phyloP scores from a whole-genome alignment of 2,329 filamentous ascomycete genomes.

The Phialophora tarda region DNA sequence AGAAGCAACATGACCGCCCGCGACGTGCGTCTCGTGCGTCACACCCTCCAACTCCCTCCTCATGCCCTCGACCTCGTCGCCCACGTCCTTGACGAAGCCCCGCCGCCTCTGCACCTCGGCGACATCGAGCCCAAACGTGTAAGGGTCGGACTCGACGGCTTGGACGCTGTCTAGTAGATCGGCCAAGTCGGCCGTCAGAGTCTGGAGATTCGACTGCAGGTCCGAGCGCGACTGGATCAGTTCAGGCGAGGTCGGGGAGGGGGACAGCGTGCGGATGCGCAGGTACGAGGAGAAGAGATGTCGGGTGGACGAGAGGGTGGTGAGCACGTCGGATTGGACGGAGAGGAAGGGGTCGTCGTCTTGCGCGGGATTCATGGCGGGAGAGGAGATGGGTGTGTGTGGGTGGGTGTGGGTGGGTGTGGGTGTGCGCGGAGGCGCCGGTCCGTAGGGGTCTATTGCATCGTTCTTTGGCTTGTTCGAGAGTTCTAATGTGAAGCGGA shows the following conservation, averaged over 20 bases:
- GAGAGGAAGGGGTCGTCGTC: constrained; percentile 54
- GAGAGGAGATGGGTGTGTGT: background rate
- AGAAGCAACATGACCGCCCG: constrained; percentile 41
- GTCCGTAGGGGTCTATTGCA: background rate
- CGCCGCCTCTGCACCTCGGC: constrained; percentile 81
- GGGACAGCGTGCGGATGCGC: constrained; percentile 86
- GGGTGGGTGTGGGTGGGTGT: background rate
- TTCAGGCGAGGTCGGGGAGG: constrained; percentile 72
- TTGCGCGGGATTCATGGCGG: constrained; percentile 27
- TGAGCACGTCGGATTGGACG: constrained; percentile 73
- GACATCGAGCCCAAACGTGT: constrained; percentile 81
- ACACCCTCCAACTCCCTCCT: constrained; percentile 74
- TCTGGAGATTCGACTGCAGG: constrained; percentile 75
- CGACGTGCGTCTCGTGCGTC: constrained; percentile 39
- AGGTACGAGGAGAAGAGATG: constrained; percentile 93
- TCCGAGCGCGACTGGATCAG: constrained; percentile 70
- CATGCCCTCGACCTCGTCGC: constrained; percentile 88
- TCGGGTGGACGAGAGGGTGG: constrained; percentile 78
- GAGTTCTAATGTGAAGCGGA: background rate
- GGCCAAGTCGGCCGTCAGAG: constrained; percentile 81
- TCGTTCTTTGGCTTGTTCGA: background rate
- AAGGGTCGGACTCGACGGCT: constrained; percentile 85
- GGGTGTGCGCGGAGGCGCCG: background rate
- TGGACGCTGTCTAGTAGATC: constrained; percentile 87
- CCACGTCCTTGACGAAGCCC: constrained; percentile 85